These are phyloP conservation scores for Radiomyces spectabilis DNA, from an alignment of 192 early-diverging fungal species.

Conservation along the genomic window DNA sequence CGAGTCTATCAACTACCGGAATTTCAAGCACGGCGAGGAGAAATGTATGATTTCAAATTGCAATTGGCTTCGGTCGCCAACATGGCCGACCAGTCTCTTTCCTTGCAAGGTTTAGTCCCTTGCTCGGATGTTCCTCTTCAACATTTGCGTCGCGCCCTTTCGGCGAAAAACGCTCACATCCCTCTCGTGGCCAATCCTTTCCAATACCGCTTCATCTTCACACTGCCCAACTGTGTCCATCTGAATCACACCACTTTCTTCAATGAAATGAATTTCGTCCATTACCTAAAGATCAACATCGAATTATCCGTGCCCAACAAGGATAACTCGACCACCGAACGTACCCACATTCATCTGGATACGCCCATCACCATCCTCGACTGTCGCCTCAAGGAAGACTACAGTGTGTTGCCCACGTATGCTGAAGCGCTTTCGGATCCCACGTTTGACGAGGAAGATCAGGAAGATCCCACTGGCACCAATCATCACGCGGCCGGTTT, in stretches of 20 bases:
- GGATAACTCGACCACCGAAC: background rate
- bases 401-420: conserved; percentile 16
- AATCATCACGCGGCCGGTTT: background rate
- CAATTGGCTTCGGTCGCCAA: background rate
- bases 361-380: conserved; percentile 25
- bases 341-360: conserved; percentile 8
- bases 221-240: conserved; percentile 21
- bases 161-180: conserved; percentile 18
- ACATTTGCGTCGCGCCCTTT: conserved; percentile 6
- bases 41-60: conserved; percentile 8
- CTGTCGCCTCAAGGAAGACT: conserved; percentile 27
- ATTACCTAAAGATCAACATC: conserved; percentile 20
- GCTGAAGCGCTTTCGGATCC: conserved; percentile 5
- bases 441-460: background rate
- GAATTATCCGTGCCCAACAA: conserved; percentile 5
- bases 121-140: background rate
- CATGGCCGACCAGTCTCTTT: background rate
- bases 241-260: conserved; percentile 19
- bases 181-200: conserved; percentile 5
- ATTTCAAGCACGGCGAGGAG: conserved; percentile 8
- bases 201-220: conserved; percentile 16
- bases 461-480: background rate
- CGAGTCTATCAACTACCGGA: conserved; percentile 20
- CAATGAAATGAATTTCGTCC: conserved; percentile 16
- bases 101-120: background rate